A percentile compares a stretch with the other conserved stretches of the same genome.
phyloP scores from a whole-genome alignment of 176 grass and related monocot species.

The Aechmea fasciata region DNA sequence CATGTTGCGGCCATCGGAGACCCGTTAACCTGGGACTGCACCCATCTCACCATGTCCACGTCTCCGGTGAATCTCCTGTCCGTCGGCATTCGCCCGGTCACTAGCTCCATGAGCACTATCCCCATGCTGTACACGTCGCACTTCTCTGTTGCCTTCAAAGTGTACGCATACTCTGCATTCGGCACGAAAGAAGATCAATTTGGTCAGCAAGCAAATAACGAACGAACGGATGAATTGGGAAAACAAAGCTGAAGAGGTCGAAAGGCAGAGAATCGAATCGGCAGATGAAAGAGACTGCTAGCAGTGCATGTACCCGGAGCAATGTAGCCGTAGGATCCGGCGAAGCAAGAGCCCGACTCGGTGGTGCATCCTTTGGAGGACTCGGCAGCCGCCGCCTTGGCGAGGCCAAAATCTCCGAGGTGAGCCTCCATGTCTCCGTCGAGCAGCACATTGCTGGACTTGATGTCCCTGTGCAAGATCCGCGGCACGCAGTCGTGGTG shows the following conservation, averaged over 20 bases:
- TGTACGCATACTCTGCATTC: conserved; percentile 75
- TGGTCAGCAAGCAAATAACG: conserved; percentile 2
- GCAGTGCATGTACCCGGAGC: conserved; percentile 55
- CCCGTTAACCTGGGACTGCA: conserved; percentile 36
- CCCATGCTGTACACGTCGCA: conserved; percentile 91
- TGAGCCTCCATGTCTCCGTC: conserved; percentile 96
- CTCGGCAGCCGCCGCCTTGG: conserved; percentile 41
- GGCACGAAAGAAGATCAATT: neutral
- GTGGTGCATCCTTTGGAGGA: conserved; percentile 37
- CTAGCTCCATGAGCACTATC: conserved; percentile 93
- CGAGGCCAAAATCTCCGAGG: conserved; percentile 90
- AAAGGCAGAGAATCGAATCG: neutral
- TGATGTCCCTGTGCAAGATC: conserved; percentile 81
- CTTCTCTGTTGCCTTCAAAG: conserved; percentile 70
- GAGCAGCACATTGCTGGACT: conserved; percentile 86
- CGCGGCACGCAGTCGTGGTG: conserved; percentile 82
- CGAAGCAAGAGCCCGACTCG: conserved; percentile 71
- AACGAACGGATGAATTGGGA: neutral
- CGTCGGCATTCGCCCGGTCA: conserved; percentile 57
- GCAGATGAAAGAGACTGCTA: neutral
- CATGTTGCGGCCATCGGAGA: conserved; percentile 12
- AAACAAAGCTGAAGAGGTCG: too few species aligned
- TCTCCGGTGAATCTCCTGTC: conserved; percentile 71
- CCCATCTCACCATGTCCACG: conserved; percentile 84
- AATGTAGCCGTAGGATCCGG: conserved; percentile 90